These are phyloP conservation scores for Metschnikowia baotianmanensis DNA, from an alignment of 805 yeast species.

Conservation along the genomic window DNA sequence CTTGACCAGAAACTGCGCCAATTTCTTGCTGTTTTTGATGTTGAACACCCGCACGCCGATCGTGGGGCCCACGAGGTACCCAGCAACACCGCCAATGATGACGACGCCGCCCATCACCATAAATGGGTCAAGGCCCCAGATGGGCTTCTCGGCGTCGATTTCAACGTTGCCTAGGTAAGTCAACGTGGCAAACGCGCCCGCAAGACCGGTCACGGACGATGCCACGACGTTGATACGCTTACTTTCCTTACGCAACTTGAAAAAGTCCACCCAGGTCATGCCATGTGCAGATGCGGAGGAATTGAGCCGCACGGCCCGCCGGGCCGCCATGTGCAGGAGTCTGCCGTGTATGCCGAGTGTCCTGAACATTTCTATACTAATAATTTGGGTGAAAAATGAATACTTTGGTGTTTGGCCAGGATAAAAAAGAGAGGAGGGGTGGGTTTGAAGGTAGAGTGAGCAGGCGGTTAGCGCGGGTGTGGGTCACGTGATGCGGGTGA, in stretches of 20 bases:
- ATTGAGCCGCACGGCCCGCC: constrained; percentile 21
- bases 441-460: too few relatives aligned
- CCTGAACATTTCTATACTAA: too few relatives aligned
- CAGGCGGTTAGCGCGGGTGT: not conserved
- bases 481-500: not conserved
- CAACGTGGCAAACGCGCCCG: constrained; percentile 70
- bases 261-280: constrained; percentile 78
- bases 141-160: constrained; percentile 81
- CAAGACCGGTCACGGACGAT: constrained; percentile 63
- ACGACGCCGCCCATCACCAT: constrained; percentile 76
- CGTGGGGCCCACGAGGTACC: constrained; percentile 80
- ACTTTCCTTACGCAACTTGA: constrained; percentile 71
- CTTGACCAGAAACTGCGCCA: constrained; percentile 52
- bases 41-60: constrained; percentile 72
- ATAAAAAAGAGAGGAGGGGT: not conserved
- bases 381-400: too few relatives aligned
- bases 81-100: constrained; percentile 67
- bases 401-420: too few relatives aligned
- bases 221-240: constrained; percentile 66
- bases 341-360: constrained; percentile 17
- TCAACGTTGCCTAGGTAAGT: constrained; percentile 74
- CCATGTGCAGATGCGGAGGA: constrained; percentile 15
- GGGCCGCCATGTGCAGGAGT: constrained; percentile 2
- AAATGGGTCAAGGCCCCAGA: constrained; percentile 88
- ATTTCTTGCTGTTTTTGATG: constrained; percentile 44